Percentiles rank a stretch among this genome's conserved stretches.
These are phyloP conservation scores for Aspergillus fumigatus DNA, from an alignment of 2,329 filamentous ascomycete genomes.

Conservation along the genomic window DNA sequence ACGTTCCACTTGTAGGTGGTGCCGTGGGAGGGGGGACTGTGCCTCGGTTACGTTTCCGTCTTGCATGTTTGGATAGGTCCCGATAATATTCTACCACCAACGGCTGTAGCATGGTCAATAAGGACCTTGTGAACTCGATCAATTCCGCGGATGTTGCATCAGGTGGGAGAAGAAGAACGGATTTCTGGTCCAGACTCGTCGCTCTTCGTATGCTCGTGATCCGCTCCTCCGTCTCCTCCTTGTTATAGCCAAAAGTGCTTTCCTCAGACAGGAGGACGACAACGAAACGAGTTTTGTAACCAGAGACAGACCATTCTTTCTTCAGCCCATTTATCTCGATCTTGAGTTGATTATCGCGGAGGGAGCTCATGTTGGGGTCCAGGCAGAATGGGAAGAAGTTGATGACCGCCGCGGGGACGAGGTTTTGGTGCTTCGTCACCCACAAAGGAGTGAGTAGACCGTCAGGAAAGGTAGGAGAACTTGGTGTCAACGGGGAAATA, in stretches of 20 bases:
- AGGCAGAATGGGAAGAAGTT: conserved; percentile 75
- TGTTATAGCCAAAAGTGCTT: conserved; percentile 56
- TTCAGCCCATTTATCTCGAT: conserved; percentile 77
- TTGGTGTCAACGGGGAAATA: conserved; percentile 81
- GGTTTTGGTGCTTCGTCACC: conserved; percentile 82
- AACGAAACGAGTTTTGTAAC: conserved; percentile 71
- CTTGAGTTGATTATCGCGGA: conserved; percentile 85
- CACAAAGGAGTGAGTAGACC: conserved; percentile 77
- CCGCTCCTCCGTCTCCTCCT: conserved; percentile 67
- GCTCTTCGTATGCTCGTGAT: conserved; percentile 73
- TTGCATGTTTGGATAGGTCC: conserved; percentile 85
- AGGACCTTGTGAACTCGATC: conserved; percentile 65
- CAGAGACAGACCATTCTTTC: conserved; percentile 53
- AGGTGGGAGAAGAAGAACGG: conserved; percentile 77
- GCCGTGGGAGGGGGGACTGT: conserved; percentile 74
- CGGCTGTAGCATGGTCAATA: conserved; percentile 69
- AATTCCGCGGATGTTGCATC: conserved; percentile 68
- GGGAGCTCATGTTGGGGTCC: conserved; percentile 66
- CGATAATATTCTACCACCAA: conserved; percentile 84
- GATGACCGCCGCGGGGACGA: conserved; percentile 74
- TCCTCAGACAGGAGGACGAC: conserved; percentile 75
- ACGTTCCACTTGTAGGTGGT: conserved; percentile 77
- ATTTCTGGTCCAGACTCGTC: conserved; percentile 76
- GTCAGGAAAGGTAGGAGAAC: conserved; percentile 80
- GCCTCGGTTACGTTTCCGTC: conserved; percentile 80